Evolutionary conservation across 2,329 filamentous ascomycete genomes (phyloP).

Genomic region (Stachybotrys chartarum): DNA sequence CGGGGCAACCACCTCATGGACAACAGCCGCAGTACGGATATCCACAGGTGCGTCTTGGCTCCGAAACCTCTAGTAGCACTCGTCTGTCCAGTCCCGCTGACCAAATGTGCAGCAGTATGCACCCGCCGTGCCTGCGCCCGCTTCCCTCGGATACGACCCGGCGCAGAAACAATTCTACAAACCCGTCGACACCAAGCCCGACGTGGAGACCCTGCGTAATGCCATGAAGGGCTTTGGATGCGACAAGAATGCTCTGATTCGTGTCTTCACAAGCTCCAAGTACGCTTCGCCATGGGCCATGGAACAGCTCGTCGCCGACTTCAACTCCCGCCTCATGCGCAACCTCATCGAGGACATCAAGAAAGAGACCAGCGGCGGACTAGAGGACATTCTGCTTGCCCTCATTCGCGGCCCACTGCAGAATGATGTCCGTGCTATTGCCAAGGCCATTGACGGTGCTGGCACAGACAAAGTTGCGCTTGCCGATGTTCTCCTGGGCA

Average conservation of each 20-base stretch:
- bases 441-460: conserved; percentile 19
- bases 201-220: conserved; percentile 21
- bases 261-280: conserved; percentile 19
- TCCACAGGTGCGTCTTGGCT: conserved; percentile 1
- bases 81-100: neutral
- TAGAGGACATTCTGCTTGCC: conserved; percentile 21
- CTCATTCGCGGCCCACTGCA: conserved; percentile 21
- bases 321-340: conserved; percentile 24
- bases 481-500: conserved; percentile 25
- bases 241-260: conserved; percentile 21
- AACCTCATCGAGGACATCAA: conserved; percentile 24
- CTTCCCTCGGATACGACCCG: conserved; percentile 20
- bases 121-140: conserved; percentile 12
- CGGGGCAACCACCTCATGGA: conserved; percentile 3
- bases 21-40: conserved; percentile 10
- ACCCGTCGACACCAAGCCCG: conserved; percentile 20
- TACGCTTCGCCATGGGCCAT: conserved; percentile 25
- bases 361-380: conserved; percentile 21
- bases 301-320: conserved; percentile 21
- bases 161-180: conserved; percentile 14
- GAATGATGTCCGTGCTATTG: conserved; percentile 21
- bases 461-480: conserved; percentile 26
- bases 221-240: conserved; percentile 29
- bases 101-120: neutral
- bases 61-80: neutral